Evolutionary conservation across 768 basidiomycete genomes (phyloP), one percentile per base, ranked within the genome.

Genomic region (Tulasnella sp.): DNA sequence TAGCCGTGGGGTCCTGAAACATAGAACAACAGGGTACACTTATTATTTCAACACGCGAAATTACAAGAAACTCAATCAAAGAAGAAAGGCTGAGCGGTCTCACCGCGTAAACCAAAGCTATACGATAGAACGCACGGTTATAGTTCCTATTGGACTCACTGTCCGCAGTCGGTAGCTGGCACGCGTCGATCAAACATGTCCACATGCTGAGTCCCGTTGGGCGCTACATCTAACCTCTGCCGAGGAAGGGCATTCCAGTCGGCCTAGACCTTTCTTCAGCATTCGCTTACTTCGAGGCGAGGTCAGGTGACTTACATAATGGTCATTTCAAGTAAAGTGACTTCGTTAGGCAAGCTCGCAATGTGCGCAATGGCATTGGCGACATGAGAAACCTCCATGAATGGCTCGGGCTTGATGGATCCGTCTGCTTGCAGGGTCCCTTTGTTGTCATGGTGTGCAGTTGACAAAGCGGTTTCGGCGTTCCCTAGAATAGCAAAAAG

Each of bases 391-490:
- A 87, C 88, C 73, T 91, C 88, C 77, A 93, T 90, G 16, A 85
- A 85, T 0, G 88, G 84, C 78, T 94, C 92, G 1, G 81, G 80
- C 59, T 76, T 78, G 39, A 76, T 76, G 2, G 81, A 80, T 3
- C 92, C 92, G 77, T 94, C 85, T 0, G 91, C 85, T 77, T 95
- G 92, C 26, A 87, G 80, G 1, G 85, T 82, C 3, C 90, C 90
- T 14, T 79, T 74, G 5, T 29, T 9, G 7, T 40, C 29, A n/a
- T 81, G 78, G 66, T 84, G 83, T 26, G 80, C 76, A 16, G 78
- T 78, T 1, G 85, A 84, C 83, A 93, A 84, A 5, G 80, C 80
- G 0, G 91, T 92, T 36, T 82, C 82, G 2, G 91, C 91, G 76
- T 93, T 93, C 6, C 89, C 89, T 90, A 74, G 62, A 70, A 26